Evolutionary conservation across 495 filamentous ascomycete genomes (phyloP).

Genomic region (Aspergillus sclerotiicarbonarius): DNA sequence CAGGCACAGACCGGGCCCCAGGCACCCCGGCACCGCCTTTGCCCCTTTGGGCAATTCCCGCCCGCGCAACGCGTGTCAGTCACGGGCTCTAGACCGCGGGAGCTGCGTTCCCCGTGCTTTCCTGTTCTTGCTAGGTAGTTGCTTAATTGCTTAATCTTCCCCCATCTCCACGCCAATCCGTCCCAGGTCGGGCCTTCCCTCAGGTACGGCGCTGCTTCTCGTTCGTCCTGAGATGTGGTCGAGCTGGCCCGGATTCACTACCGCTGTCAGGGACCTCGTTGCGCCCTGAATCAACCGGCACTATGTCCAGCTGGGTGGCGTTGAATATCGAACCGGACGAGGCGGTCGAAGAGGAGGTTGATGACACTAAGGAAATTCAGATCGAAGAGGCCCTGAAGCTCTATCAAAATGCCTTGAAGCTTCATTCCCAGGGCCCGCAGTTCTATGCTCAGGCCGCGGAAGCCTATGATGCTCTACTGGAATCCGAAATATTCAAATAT

Average conservation of each 20-base stretch:
- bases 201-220: not conserved
- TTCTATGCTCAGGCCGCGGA: constrained; percentile 73
- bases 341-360: constrained; percentile 83
- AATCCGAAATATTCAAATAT: constrained; percentile 91
- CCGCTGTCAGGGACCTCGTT: constrained; percentile 11
- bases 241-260: not conserved
- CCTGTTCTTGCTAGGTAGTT: too few relatives aligned
- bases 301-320: constrained; percentile 64
- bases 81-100: constrained; percentile 10
- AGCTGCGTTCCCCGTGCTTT: not conserved
- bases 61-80: constrained; percentile 29
- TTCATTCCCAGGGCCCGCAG: constrained; percentile 80
- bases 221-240: constrained; percentile 24
- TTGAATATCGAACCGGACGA: constrained; percentile 93
- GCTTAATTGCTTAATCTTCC: not conserved
- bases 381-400: constrained; percentile 96
- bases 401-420: constrained; percentile 87
- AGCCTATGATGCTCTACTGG: constrained; percentile 81
- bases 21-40: constrained; percentile 27
- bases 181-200: constrained; percentile 1
- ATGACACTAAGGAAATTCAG: constrained; percentile 93
- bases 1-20: constrained; percentile 14
- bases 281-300: constrained; percentile 26
- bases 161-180: not conserved
- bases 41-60: constrained; percentile 27